Percentiles rank a stretch among this genome's conserved stretches.
phyloP scores from a whole-genome alignment of 257 asterid species.

The Nicotiana tomentosiformis region DNA sequence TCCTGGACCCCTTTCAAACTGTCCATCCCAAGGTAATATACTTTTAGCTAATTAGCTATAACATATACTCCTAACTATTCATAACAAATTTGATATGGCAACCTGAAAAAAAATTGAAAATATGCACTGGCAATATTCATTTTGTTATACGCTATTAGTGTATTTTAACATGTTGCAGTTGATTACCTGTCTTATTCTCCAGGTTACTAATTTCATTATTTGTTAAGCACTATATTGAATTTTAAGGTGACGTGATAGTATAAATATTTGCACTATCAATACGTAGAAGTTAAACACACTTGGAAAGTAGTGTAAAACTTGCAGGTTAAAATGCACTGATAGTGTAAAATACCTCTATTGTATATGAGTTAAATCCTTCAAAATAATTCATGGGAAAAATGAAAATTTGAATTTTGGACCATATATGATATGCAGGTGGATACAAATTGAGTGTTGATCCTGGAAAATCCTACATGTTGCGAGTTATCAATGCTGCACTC shows the following conservation, averaged over 20 bases:
- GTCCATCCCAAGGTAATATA: slow-evolving; percentile 9
- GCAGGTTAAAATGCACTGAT: neutral
- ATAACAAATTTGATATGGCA: neutral
- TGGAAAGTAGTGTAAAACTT: neutral
- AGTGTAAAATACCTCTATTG: neutral
- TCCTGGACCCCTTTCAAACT: slow-evolving; percentile 42
- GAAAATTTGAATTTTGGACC: neutral
- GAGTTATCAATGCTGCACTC: slow-evolving; percentile 60
- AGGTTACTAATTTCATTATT: neutral
- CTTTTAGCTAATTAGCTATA: neutral
- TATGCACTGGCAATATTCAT: neutral
- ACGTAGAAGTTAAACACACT: neutral
- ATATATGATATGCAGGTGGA: slow-evolving; percentile 20
- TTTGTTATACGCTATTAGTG: neutral
- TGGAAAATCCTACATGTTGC: slow-evolving; percentile 51
- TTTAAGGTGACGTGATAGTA: neutral
- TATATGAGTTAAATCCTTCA: neutral
- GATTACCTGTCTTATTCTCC: neutral
- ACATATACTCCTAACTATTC: neutral
- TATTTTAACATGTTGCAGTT: neutral
- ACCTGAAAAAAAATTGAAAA: neutral
- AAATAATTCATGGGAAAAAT: neutral
- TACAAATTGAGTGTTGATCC: slow-evolving; percentile 36
- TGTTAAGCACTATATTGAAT: neutral
- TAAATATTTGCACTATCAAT: neutral